Conservation (phyloP, 2,329 filamentous ascomycete species). For the Ophiocordyceps camponoti-floridani region DNA sequence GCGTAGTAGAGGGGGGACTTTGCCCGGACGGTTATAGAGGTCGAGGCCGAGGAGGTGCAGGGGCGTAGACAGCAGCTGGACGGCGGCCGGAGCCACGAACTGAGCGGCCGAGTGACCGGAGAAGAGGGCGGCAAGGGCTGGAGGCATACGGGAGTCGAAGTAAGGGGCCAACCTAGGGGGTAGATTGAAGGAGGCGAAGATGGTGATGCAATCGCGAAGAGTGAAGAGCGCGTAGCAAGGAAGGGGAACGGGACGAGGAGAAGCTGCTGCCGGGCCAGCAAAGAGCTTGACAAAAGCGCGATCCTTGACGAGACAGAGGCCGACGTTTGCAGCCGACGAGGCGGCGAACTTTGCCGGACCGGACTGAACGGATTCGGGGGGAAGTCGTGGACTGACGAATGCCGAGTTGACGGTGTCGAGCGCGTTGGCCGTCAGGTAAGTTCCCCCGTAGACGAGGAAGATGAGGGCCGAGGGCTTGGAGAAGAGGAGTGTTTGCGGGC, state of each 20-base stretch:
- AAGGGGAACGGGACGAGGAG: slow-evolving; percentile 40
- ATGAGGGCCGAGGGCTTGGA: slow-evolving; percentile 53
- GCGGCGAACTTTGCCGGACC: slow-evolving; percentile 68
- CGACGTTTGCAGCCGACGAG: slow-evolving; percentile 68
- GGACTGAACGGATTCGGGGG: slow-evolving; percentile 47
- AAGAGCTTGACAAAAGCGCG: slow-evolving; percentile 71
- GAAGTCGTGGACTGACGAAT: slow-evolving; percentile 22
- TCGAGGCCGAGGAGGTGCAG: slow-evolving; percentile 74
- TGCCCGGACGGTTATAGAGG: slow-evolving; percentile 55
- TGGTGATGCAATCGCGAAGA: slow-evolving; percentile 67
- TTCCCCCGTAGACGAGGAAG: slow-evolving; percentile 65
- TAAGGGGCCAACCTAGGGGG: slow-evolving; percentile 60
- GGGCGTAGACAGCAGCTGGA: slow-evolving; percentile 68
- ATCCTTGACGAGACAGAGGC: slow-evolving; percentile 79
- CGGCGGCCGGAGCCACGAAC: slow-evolving; percentile 59
- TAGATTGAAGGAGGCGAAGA: slow-evolving; percentile 84
- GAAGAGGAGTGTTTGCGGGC: slow-evolving; percentile 42
- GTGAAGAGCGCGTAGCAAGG: slow-evolving; percentile 66
- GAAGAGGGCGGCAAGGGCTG: slow-evolving; percentile 24
- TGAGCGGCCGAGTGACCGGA: slow-evolving; percentile 51
- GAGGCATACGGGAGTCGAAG: slow-evolving; percentile 35
- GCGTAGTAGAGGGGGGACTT: slow-evolving; percentile 29
- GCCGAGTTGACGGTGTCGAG: slow-evolving; percentile 68
- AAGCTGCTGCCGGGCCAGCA: slow-evolving; percentile 36
- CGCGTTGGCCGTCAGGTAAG: slow-evolving; percentile 74